Evolutionary conservation across 1,139 yeast genomes (phyloP), one percentile per base, ranked within the genome.

Genomic region (Kodamaea arcana): DNA sequence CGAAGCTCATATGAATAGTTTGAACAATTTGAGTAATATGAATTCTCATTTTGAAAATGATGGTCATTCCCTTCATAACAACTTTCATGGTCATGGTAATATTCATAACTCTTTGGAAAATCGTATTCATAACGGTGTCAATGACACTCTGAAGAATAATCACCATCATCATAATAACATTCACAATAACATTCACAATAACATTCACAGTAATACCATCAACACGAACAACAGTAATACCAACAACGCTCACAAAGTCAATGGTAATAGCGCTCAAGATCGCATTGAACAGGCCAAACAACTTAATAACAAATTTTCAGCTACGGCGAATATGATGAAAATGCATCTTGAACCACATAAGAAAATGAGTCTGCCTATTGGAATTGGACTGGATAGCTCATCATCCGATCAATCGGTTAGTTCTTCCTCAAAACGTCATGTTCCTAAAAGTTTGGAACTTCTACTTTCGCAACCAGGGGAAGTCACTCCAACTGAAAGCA

Each of bases 401-500:
- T 6, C 6, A 7, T 18, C 22, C 9, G 22, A 18, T 18, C 9
- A 6, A 18, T 6, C 9, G 9, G 9, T 6, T 7, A 18, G 22
- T 18, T 18, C 22, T 18, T 18, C 22, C 9, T 7, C 22, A 18
- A 9, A 24, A 12, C 8, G 11, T 6, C 11, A 15, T 16, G 11
- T 26, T 14, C 29, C 29, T 4, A 26, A 26, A 18, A 27, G 30
- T 9, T 5, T 27, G 7, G 30, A 27, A 8, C 30, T 27, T 14
- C 30, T 16, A 21, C 23, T 16, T 7, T 16, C 30, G 8, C 23
- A n/a, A 11, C 30, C 22, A 6, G 15, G 15, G 12, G 28, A 25
- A 9, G 17, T 25, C 15, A 14, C 17, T 14, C 28, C 15, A 12
- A 25, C 15, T 4, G 28, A 25, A 25, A 14, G 11, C 17, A 12